A percentile compares a stretch with the other conserved stretches of the same genome.
phyloP scores from a whole-genome alignment of 1,139 yeast species.

The Debaryomyces subglobosus region DNA sequence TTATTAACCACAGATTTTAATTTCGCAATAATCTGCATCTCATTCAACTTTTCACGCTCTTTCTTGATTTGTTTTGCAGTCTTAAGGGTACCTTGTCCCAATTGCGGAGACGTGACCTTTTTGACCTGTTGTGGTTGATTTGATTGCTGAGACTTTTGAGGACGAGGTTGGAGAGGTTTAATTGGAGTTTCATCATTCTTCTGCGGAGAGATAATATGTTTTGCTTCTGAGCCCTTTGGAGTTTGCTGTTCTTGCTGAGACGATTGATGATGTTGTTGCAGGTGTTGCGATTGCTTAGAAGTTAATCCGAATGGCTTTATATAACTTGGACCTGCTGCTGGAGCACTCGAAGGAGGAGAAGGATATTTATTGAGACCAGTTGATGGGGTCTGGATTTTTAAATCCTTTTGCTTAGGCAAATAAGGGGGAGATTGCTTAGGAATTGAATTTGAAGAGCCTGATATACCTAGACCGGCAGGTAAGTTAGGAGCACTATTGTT shows the following conservation, averaged over 20 bases:
- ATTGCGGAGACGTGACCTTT: conserved; percentile 12
- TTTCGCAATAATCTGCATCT: conserved; percentile 83
- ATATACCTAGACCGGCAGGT: conserved; percentile 29
- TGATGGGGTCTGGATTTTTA: conserved; percentile 28
- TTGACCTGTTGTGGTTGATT: conserved; percentile 10
- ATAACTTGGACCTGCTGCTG: conserved; percentile 26
- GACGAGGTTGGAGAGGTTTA: conserved; percentile 25
- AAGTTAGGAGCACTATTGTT: conserved; percentile 6
- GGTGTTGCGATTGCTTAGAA: conserved; percentile 13
- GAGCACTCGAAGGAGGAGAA: conserved; percentile 21
- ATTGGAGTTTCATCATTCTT: conserved; percentile 18
- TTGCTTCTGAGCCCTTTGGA: conserved; percentile 8
- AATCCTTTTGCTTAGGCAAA: conserved; percentile 31
- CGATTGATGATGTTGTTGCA: conserved; percentile 9
- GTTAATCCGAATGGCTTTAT: conserved; percentile 24
- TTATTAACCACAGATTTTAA: conserved; percentile 81
- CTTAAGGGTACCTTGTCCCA: conserved; percentile 34
- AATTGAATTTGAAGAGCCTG: conserved; percentile 17
- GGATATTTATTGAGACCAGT: conserved; percentile 17
- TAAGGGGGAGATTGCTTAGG: conserved; percentile 40
- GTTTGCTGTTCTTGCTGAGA: conserved; percentile 18
- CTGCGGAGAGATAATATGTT: conserved; percentile 16
- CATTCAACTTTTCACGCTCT: conserved; percentile 76
- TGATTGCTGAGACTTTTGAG: conserved; percentile 12
- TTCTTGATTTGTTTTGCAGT: conserved; percentile 53